A percentile compares a stretch with the other conserved stretches of the same genome.
These are phyloP conservation scores for Filobasidium uniguttulatum DNA, from an alignment of 1,284 basidiomycete genomes.

Conservation along the genomic window DNA sequence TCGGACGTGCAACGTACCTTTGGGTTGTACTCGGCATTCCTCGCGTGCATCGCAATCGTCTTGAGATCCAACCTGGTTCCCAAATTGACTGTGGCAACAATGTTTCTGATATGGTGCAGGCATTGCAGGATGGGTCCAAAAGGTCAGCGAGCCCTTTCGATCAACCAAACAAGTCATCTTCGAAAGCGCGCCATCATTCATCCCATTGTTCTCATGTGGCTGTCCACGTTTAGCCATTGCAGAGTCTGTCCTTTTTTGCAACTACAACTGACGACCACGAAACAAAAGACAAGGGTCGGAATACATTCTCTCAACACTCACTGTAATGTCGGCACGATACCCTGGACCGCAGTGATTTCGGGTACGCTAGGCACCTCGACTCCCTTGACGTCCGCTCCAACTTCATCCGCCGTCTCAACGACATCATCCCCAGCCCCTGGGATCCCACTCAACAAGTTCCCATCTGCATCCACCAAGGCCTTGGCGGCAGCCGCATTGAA, in stretches of 20 bases:
- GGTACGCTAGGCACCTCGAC: slow-evolving; percentile 27
- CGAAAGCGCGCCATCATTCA: too few species aligned
- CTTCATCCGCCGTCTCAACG: background rate
- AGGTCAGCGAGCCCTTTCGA: background rate
- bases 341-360: slow-evolving; percentile 81
- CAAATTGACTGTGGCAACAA: slow-evolving; percentile 97
- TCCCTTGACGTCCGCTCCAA: background rate
- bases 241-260: background rate
- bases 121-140: background rate
- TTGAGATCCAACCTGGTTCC: slow-evolving; percentile 95
- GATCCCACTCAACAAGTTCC: background rate
- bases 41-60: slow-evolving; percentile 93
- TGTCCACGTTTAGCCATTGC: too few species aligned
- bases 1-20: slow-evolving; percentile 60
- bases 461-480: background rate
- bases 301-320: slow-evolving; percentile 29
- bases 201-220: too few species aligned
- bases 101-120: slow-evolving; percentile 48
- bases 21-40: slow-evolving; percentile 99
- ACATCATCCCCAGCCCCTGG: background rate
- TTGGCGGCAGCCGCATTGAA: background rate
- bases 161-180: background rate
- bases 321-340: slow-evolving; percentile 86
- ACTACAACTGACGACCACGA: background rate
- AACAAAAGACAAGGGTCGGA: slow-evolving; percentile 6